Percentiles rank a stretch among this genome's conserved stretches.
Conservation (phyloP, 495 filamentous ascomycete genomes). For the Annulohypoxylon stygium region DNA sequence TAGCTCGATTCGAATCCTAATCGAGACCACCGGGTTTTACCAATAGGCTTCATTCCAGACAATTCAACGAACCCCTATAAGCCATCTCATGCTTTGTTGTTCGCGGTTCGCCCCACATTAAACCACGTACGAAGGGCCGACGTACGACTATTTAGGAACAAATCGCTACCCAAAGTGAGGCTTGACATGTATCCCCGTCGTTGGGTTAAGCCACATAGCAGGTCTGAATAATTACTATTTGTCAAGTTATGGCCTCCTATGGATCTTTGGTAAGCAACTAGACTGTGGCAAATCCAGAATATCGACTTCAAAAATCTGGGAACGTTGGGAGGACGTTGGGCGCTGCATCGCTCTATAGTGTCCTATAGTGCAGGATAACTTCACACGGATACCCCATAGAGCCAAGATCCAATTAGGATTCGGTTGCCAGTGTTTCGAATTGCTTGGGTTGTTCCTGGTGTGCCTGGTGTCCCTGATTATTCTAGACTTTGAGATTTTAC, state of each 20-base stretch:
- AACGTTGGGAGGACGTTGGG: not conserved
- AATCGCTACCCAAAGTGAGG: conserved; percentile 20
- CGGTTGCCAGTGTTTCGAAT: not conserved
- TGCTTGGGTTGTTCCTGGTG: not conserved
- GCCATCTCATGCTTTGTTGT: conserved; percentile 14
- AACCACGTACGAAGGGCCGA: conserved; percentile 12
- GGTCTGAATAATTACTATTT: conserved; percentile 3
- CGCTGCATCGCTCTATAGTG: not conserved
- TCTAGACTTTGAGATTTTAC: not conserved
- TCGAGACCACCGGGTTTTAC: not conserved
- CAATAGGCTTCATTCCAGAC: conserved; percentile 11
- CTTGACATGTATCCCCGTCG: not conserved
- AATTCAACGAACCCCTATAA: not conserved
- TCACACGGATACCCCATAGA: not conserved
- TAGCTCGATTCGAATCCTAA: not conserved
- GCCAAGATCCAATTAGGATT: not conserved
- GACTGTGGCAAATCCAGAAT: not conserved
- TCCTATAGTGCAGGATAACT: conserved; percentile 2
- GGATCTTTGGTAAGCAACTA: not conserved
- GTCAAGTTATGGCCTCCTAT: not conserved
- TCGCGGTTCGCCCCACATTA: conserved; percentile 9
- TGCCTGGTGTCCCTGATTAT: not conserved
- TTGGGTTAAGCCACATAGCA: not conserved
- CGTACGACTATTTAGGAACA: conserved; percentile 7
- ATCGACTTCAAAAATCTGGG: not conserved